phyloP scores from a whole-genome alignment of 1,139 yeast genomes.

The Taphrina deformans region DNA sequence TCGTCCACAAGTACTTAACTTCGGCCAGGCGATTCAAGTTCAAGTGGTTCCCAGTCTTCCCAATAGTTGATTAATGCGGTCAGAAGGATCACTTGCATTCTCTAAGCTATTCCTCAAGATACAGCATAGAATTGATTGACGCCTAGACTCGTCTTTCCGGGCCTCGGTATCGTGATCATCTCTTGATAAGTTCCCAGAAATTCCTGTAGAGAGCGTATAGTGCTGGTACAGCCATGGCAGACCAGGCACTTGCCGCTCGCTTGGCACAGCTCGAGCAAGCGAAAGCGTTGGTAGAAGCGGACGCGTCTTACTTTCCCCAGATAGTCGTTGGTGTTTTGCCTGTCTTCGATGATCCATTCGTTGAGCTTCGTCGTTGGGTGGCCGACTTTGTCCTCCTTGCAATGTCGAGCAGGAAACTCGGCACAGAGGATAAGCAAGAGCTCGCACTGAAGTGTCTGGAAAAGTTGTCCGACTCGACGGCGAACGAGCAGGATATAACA shows the following conservation, averaged over 20 bases:
- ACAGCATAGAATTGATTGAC: no score
- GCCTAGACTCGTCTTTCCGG: no score
- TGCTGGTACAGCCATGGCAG: constrained; percentile 14
- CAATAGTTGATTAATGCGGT: no score
- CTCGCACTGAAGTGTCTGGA: constrained; percentile 45
- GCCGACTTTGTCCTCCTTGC: constrained; percentile 48
- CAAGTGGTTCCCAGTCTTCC: no score
- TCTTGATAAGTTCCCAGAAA: no score
- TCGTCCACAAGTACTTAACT: no score
- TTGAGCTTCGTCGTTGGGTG: constrained; percentile 47
- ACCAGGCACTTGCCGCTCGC: constrained; percentile 20
- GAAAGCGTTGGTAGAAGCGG: constrained; percentile 44
- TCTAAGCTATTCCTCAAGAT: no score
- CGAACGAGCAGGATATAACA: constrained; percentile 41
- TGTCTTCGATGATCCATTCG: constrained; percentile 46
- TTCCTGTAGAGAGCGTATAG: no score
- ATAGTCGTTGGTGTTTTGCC: constrained; percentile 47
- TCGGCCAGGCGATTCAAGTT: no score
- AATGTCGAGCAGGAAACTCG: constrained; percentile 44
- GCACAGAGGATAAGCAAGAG: constrained; percentile 41
- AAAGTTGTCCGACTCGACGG: constrained; percentile 41
- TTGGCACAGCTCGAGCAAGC: constrained; percentile 46
- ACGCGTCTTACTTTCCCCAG: constrained; percentile 47
- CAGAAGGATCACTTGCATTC: no score
- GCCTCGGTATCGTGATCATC: background rate